Base-by-base conservation (phyloP, 2,329 filamentous ascomycete genomes). In the Rhytidhysteron rufulum region DNA sequence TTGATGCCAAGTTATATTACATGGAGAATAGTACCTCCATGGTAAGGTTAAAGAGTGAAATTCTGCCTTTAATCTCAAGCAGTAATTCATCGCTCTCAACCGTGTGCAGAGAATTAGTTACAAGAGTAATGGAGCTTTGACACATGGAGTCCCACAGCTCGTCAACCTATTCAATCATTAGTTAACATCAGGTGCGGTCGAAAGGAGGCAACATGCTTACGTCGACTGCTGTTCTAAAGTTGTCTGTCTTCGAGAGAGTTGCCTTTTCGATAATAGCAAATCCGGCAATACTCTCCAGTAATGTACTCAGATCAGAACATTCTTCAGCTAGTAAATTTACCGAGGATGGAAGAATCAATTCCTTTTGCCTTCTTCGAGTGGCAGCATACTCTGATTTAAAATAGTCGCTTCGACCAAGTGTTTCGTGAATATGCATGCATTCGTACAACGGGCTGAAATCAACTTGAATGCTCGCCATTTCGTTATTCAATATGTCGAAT, bases 121-220 rank as follows among this genome's bases (percentile, higher is more conserved):
- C 94, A 34, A 97, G 73, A 7, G 77, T 78, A 50, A 97, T 88
- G 1, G 88, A 85, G 32, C 85, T 83, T 57, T 90, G 87, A 59
- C 91, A 97, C 87, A 97, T 93, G 0, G 90, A 96, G 56, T 97
- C 91, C 93, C 93, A 98, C 2, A 98, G 72, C 66, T 97, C 93
- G 58, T 98, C 93, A n/a, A 96, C 82, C 86, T 90, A 21, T 20
- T 4, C 7, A 33, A 21, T 27, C 10, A 19, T 21, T 5, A 24
- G 50, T 33, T 49, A 17, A 2, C 31, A 22, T 31, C 15, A 17
- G 15, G 11, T 7, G 24, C 0, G 3, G 19, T 9, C 37, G 8
- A 1, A n/a, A 1, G 16, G 19, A 20, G 48, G 50, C 20, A 24
- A 2, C 11, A 13, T 11, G 21, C 79, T 65, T 64, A 91, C 90